phyloP scores from a whole-genome alignment of 164 flowering plant genomes.

The Kingdonia uniflora region DNA sequence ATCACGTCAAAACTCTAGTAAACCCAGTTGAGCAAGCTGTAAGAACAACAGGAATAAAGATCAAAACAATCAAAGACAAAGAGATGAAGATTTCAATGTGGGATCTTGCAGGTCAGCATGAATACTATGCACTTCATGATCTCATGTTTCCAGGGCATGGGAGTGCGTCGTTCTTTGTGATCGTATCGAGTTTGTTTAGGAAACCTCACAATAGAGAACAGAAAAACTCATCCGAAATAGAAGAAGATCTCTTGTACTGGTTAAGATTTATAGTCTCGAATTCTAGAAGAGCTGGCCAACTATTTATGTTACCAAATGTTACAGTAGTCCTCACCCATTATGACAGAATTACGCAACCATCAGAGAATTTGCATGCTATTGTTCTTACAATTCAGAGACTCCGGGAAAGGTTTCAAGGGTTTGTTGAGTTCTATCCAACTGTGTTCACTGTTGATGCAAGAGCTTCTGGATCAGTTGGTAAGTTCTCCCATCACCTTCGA shows the following conservation, averaged over 20 bases:
- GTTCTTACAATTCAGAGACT: conserved; percentile 42
- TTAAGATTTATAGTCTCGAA: conserved; percentile 83
- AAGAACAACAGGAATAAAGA: conserved; percentile 64
- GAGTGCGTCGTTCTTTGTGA: conserved; percentile 71
- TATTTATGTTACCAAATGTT: conserved; percentile 75
- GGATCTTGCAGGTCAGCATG: conserved; percentile 87
- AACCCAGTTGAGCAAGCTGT: conserved; percentile 82
- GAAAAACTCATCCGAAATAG: conserved; percentile 52
- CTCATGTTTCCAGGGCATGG: conserved; percentile 95
- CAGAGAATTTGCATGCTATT: conserved; percentile 37
- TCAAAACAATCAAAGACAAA: conserved; percentile 67
- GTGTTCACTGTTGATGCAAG: conserved; percentile 94
- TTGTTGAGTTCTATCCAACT: conserved; percentile 70
- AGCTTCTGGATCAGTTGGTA: conserved; percentile 71
- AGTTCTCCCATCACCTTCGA: conserved; percentile 57
- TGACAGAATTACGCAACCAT: conserved; percentile 57
- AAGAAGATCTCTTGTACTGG: conserved; percentile 85
- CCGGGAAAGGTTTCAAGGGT: conserved; percentile 61
- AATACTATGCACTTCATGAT: conserved; percentile 72
- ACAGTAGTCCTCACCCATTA: conserved; percentile 75
- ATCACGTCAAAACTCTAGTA: conserved; percentile 70
- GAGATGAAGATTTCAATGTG: conserved; percentile 79
- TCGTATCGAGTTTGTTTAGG: conserved; percentile 57
- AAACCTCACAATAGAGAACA: conserved; percentile 69
- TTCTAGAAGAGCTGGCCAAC: conserved; percentile 62